phyloP scores from a whole-genome alignment of 2,329 filamentous ascomycete species.

The Periconia digitata region DNA sequence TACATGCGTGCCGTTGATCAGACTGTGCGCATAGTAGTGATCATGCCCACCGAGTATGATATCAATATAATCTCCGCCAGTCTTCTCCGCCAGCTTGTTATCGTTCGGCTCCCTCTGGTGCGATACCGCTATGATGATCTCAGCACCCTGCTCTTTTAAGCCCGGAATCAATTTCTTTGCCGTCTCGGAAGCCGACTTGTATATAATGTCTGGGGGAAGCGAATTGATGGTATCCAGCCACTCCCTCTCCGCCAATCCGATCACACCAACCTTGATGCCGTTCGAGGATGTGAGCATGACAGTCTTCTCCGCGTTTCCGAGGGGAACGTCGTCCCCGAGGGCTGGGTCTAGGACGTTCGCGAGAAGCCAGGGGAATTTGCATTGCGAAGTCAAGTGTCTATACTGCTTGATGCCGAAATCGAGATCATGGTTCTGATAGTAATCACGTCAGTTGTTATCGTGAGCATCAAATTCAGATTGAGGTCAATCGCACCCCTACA shows the following conservation, averaged over 20 bases:
- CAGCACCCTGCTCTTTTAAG: conserved; percentile 74
- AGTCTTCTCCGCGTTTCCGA: conserved; percentile 75
- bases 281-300: conserved; percentile 78
- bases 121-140: conserved; percentile 79
- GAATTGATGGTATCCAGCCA: conserved; percentile 89
- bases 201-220: conserved; percentile 78
- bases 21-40: conserved; percentile 78
- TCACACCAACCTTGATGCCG: conserved; percentile 81
- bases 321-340: conserved; percentile 71
- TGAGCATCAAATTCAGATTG: neutral
- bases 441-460: conserved; percentile 15
- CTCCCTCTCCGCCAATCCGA: conserved; percentile 83
- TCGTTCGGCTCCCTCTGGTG: conserved; percentile 91
- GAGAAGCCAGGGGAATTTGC: conserved; percentile 85
- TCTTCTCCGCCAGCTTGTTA: conserved; percentile 76
- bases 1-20: conserved; percentile 79
- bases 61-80: conserved; percentile 72
- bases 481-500: conserved; percentile 64
- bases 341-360: conserved; percentile 86
- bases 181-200: conserved; percentile 74
- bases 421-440: conserved; percentile 77
- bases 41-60: conserved; percentile 88
- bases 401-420: conserved; percentile 89
- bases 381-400: conserved; percentile 69
- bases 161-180: conserved; percentile 74